phyloP scores from a whole-genome alignment of 83 land plant species.

The Picea abies region DNA sequence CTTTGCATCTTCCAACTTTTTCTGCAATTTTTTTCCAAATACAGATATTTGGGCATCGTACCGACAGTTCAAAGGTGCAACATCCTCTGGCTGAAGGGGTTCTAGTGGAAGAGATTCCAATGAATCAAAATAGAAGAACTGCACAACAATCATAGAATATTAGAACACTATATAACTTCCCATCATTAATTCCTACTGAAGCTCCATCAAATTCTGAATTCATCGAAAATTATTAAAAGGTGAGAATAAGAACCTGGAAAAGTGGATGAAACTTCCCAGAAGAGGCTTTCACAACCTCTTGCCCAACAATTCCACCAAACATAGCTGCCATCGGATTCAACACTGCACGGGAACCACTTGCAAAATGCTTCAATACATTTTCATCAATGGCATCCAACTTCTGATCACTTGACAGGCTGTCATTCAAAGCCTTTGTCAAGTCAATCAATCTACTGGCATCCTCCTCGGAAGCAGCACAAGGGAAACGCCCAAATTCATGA shows the following conservation, averaged over 20 bases:
- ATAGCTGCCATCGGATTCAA: slow-evolving; percentile 98
- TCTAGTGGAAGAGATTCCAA: slow-evolving; percentile 83
- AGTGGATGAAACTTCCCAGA: slow-evolving; percentile 94
- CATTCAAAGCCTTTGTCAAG: slow-evolving; percentile 54
- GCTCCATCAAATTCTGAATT: background rate
- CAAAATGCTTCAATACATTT: slow-evolving; percentile 64
- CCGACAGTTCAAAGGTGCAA: slow-evolving; percentile 56
- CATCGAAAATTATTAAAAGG: too few relatives aligned
- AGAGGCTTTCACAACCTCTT: slow-evolving; percentile 93
- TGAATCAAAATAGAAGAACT: slow-evolving; percentile 94
- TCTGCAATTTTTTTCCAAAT: slow-evolving; percentile 88
- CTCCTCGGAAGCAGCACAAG: slow-evolving; percentile 72
- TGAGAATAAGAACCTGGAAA: slow-evolving; percentile 59
- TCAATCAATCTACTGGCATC: slow-evolving; percentile 63
- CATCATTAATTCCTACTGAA: too few relatives aligned
- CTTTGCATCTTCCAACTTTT: slow-evolving; percentile 74
- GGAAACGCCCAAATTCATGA: slow-evolving; percentile 61
- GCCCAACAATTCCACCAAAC: slow-evolving; percentile 97
- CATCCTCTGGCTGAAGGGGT: slow-evolving; percentile 54
- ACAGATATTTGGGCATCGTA: slow-evolving; percentile 94
- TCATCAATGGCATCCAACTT: slow-evolving; percentile 71
- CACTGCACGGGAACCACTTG: slow-evolving; percentile 87
- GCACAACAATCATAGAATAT: slow-evolving; percentile 10
- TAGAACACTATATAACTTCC: background rate
- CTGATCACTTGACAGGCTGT: slow-evolving; percentile 39